These are phyloP conservation scores for Medicago ruthenica DNA, from an alignment of 306 rosid species.

Conservation along the genomic window DNA sequence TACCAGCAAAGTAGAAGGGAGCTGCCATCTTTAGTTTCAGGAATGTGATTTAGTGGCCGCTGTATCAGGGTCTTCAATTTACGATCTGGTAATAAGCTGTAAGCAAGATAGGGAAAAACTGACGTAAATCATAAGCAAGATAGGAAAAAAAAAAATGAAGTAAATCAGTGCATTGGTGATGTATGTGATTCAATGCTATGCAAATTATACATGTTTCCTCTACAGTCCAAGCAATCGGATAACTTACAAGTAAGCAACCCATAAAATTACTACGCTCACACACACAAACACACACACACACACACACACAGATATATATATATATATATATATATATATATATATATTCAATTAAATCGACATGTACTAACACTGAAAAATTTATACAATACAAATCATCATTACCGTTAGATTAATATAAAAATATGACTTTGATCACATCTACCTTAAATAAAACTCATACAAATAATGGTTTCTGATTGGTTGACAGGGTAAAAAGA, in stretches of 20 bases:
- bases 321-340: no score
- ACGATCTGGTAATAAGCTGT: conserved; percentile 88
- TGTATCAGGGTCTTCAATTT: conserved; percentile 85
- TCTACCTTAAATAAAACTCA: no score
- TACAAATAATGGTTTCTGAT: no score
- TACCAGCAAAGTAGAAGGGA: conserved; percentile 93
- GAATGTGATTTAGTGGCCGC: conserved; percentile 67
- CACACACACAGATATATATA: no score
- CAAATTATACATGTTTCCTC: not conserved
- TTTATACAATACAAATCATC: no score
- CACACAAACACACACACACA: no score
- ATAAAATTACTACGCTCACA: not conserved
- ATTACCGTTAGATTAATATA: no score
- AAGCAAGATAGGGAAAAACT: conserved; percentile 33
- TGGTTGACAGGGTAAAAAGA: no score
- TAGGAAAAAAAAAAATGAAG: conserved; percentile 7
- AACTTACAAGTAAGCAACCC: conserved; percentile 9
- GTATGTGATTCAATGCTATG: conserved; percentile 15
- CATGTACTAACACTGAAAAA: no score
- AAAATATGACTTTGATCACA: no score
- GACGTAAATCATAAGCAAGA: conserved; percentile 11
- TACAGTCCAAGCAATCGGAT: not conserved
- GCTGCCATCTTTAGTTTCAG: conserved; percentile 88
- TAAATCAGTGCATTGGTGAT: conserved; percentile 28
- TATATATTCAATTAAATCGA: no score